phyloP scores from a whole-genome alignment of 139 green algal genomes.

The Cymbomonas tetramitiformis region DNA sequence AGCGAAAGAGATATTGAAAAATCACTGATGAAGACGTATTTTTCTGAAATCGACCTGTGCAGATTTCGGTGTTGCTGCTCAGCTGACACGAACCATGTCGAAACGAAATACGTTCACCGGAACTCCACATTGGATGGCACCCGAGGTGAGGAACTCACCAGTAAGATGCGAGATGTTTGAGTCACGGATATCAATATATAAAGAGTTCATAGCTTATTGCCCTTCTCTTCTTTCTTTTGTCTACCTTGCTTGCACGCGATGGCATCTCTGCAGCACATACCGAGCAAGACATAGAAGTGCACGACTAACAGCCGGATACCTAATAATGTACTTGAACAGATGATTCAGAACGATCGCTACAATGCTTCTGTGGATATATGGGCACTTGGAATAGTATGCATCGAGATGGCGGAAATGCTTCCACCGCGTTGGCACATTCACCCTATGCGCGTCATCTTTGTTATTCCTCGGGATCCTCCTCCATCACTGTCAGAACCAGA shows the following conservation, averaged over 20 bases:
- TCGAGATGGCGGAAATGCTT: constrained; percentile 79
- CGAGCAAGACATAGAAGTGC: neutral
- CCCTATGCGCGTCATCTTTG: constrained; percentile 83
- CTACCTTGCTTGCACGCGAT: no score
- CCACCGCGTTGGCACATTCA: constrained; percentile 69
- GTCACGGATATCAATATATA: no score
- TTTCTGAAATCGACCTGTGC: no score
- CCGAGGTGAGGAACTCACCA: constrained; percentile 59
- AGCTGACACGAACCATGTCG: constrained; percentile 56
- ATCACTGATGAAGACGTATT: no score
- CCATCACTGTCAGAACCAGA: no score
- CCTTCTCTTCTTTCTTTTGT: no score
- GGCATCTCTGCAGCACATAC: no score
- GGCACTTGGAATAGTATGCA: constrained; percentile 85
- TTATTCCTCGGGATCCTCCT: constrained; percentile 69
- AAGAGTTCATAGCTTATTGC: no score
- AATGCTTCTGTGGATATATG: constrained; percentile 78
- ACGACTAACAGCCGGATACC: neutral
- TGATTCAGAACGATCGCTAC: constrained; percentile 39
- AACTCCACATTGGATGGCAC: constrained; percentile 89
- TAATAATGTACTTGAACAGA: neutral
- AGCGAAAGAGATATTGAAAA: no score
- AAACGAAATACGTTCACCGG: constrained; percentile 69
- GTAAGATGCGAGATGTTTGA: no score
- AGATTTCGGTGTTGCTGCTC: constrained; percentile 38